Conservation (phyloP, 768 basidiomycete genomes). For the Coprinellus micaceus region DNA sequence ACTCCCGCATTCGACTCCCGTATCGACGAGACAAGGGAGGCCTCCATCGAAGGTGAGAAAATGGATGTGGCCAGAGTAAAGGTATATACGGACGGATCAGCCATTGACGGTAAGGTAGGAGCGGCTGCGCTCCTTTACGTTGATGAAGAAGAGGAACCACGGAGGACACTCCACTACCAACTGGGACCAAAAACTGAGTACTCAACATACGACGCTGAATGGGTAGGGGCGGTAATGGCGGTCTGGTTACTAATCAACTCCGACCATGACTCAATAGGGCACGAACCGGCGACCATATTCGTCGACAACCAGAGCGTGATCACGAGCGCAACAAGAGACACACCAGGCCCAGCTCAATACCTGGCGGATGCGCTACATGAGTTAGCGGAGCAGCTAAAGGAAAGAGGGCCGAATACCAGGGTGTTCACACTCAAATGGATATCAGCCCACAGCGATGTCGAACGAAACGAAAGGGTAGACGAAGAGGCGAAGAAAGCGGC, state of each 20-base stretch:
- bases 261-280: neutral
- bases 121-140: constrained; percentile 18
- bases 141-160: neutral
- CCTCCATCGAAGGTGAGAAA: neutral
- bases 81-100: constrained; percentile 18
- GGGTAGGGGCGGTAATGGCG: constrained; percentile 19
- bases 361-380: constrained; percentile 2
- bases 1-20: neutral
- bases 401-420: neutral
- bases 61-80: neutral
- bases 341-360: constrained; percentile 12
- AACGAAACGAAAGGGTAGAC: constrained; percentile 26
- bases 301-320: constrained; percentile 18
- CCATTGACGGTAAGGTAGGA: constrained; percentile 16
- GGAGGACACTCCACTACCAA: constrained; percentile 4
- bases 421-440: constrained; percentile 20
- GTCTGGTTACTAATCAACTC: constrained; percentile 9
- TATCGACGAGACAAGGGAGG: neutral
- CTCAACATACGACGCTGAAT: constrained; percentile 21
- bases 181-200: constrained; percentile 14
- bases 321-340: constrained; percentile 2
- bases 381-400: neutral
- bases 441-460: constrained; percentile 22
- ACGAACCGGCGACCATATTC: constrained; percentile 10
- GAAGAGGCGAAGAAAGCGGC: constrained; percentile 22